phyloP scores from a whole-genome alignment of 345 rosid genomes.

The Eutrema japonicum region DNA sequence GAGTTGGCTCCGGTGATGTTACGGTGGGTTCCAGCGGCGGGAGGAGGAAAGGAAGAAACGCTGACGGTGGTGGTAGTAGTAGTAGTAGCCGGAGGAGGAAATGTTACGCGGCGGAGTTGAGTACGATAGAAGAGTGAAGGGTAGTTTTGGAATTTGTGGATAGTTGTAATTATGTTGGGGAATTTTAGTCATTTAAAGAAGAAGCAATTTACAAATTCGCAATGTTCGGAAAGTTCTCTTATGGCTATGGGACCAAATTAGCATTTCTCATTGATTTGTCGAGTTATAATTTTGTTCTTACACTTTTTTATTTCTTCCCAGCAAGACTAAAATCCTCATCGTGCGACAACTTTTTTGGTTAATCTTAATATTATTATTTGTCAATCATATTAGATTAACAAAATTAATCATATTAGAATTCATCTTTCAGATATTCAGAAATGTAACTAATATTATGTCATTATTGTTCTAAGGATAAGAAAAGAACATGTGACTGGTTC shows the following conservation, averaged over 20 bases:
- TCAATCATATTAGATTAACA: neutral
- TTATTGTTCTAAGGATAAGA: constrained; percentile 27
- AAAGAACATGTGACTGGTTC: constrained; percentile 39
- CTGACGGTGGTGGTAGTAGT: constrained; percentile 28
- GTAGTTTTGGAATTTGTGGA: constrained; percentile 46
- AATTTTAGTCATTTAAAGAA: constrained; percentile 30
- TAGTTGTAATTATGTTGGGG: constrained; percentile 37
- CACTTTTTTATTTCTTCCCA: neutral
- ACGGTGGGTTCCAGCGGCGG: constrained; percentile 33
- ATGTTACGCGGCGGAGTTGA: constrained; percentile 60
- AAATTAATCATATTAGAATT: neutral
- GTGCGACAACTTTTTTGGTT: neutral
- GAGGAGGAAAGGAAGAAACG: constrained; percentile 34
- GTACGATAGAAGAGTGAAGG: constrained; percentile 75
- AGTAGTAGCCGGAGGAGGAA: constrained; percentile 48
- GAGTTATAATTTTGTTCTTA: constrained; percentile 56
- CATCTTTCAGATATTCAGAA: neutral
- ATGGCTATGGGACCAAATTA: neutral
- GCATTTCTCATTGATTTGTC: constrained; percentile 1
- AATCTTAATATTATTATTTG: neutral
- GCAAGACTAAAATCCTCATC: neutral
- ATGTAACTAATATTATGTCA: neutral
- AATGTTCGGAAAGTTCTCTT: constrained; percentile 32
- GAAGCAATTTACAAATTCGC: constrained; percentile 36
- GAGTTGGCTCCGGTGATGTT: constrained; percentile 28